These are phyloP conservation scores for Flaveria robusta DNA, from an alignment of 129 eudicot genomes.

Conservation along the genomic window DNA sequence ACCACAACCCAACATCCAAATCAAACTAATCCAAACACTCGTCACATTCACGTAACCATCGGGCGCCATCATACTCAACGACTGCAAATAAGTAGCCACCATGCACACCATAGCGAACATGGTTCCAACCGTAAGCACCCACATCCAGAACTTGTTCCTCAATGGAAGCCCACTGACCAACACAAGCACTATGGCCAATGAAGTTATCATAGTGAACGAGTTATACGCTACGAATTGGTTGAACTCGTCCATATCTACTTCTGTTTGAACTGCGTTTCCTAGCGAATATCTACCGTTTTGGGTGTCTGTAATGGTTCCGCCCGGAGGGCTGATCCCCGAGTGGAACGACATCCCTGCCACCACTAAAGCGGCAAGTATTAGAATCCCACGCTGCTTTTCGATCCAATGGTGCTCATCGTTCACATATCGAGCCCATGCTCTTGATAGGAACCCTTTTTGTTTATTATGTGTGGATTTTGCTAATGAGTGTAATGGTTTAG, in stretches of 20 bases:
- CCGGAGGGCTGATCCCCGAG: conserved; percentile 32
- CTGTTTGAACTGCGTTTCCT: conserved; percentile 35
- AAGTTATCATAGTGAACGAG: conserved; percentile 27
- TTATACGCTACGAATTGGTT: conserved; percentile 17
- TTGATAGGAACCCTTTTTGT: conserved; percentile 17
- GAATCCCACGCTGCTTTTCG: conserved; percentile 35
- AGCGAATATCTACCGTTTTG: conserved; percentile 19
- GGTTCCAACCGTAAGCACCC: conserved; percentile 34
- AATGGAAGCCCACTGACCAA: conserved; percentile 32
- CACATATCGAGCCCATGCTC: conserved; percentile 26
- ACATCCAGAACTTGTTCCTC: conserved; percentile 31
- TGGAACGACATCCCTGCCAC: conserved; percentile 25
- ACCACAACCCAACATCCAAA: conserved; percentile 30
- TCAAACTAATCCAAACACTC: conserved; percentile 24
- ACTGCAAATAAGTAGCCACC: conserved; percentile 21
- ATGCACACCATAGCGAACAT: conserved; percentile 21
- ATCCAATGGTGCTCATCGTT: conserved; percentile 30
- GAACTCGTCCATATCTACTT: conserved; percentile 33
- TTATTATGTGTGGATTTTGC: neutral
- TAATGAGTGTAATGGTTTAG: neutral
- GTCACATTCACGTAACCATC: conserved; percentile 25
- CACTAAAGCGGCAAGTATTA: conserved; percentile 25
- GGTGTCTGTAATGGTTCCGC: conserved; percentile 26
- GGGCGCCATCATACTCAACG: conserved; percentile 21
- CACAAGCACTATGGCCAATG: conserved; percentile 23